These are phyloP conservation scores for Coriolopsis trogii DNA, from an alignment of 1,284 basidiomycete genomes.

Conservation along the genomic window DNA sequence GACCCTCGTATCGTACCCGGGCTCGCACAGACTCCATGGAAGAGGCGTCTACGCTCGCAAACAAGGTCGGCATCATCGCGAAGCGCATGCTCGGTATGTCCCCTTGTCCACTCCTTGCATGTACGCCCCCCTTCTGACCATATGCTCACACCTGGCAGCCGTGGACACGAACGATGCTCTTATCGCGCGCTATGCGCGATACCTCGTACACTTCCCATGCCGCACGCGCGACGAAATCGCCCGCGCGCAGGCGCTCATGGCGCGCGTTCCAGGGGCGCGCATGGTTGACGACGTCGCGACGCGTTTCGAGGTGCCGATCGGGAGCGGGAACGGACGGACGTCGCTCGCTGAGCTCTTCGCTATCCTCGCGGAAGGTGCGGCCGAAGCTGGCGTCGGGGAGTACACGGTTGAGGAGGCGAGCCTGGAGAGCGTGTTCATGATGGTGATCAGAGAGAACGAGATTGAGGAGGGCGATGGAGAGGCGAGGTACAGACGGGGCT, in stretches of 20 bases:
- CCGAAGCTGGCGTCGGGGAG: constrained; percentile 45
- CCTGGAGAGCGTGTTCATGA: constrained; percentile 61
- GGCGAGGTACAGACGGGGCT: not conserved
- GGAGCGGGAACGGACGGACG: constrained; percentile 34
- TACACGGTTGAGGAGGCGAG: constrained; percentile 2
- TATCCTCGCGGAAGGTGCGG: constrained; percentile 66
- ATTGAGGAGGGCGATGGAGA: constrained; percentile 7
- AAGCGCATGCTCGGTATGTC: constrained; percentile 64
- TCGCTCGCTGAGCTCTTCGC: constrained; percentile 62
- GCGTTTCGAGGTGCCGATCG: constrained; percentile 77
- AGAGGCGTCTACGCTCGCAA: constrained; percentile 78
- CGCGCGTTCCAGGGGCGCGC: constrained; percentile 62
- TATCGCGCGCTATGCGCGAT: constrained; percentile 66
- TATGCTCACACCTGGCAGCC: constrained; percentile 38
- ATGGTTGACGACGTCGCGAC: constrained; percentile 78
- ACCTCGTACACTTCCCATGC: constrained; percentile 79
- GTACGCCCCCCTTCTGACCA: not conserved
- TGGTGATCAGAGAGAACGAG: constrained; percentile 67
- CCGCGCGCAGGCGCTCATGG: constrained; percentile 62
- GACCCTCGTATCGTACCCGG: not conserved
- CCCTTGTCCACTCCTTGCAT: not conserved
- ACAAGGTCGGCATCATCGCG: constrained; percentile 73
- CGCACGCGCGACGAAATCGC: constrained; percentile 60
- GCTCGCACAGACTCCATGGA: constrained; percentile 72
- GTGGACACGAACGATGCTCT: constrained; percentile 70